Base-by-base conservation (phyloP, 1,139 yeast species). In the Entelexis sorbosivorans region DNA sequence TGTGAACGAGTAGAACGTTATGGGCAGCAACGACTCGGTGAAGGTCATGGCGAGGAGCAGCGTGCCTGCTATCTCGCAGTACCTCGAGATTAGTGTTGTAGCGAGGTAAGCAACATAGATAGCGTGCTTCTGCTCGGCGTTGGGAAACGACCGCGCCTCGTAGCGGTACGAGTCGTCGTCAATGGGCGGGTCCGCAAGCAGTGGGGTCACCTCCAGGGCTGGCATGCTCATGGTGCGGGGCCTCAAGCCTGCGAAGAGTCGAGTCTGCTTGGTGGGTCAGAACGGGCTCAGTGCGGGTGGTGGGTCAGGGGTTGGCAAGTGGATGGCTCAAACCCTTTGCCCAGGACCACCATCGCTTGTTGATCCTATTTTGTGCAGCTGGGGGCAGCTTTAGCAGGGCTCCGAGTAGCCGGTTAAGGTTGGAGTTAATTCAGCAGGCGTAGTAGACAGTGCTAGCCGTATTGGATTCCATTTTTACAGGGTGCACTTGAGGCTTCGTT, bases 181-280 rank as follows among this genome's bases (percentile, higher is more conserved):
- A 24, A 59, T 59, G 19, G 61, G 61, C 36, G 61, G 61, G 31
- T 59, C 61, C 5, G 56, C 60, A 38, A 59, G 51, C 47, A 59
- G 51, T 20, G 61, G 61, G 24, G 52, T 44, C 40, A 49, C 20
- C 39, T 56, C 60, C 19, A 32, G 16, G 14, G 35, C 38, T 17
- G 34, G 11, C 40, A 28, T 45, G 28, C 19, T 14, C 45, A 22
- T 2, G 19, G 35, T 16, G 9, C n/a, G 29, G 10, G 16, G 9
- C 34, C 34, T 5, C 20, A n/a, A n/a, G 34, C 44, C 34, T 6
- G 31, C 28, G 29, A 40, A 36, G 22, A 36, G 17, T 26, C n/a
- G 36, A 22, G 16, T 34, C 3, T 17, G 20, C 11, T 35, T 5
- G 5, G 38, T 6, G 34, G 34, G 34, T 28, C 31, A 4, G 31